These are phyloP conservation scores for Tetramitus jugosus DNA, from an alignment of 208 protist genomes.

Conservation along the genomic window DNA sequence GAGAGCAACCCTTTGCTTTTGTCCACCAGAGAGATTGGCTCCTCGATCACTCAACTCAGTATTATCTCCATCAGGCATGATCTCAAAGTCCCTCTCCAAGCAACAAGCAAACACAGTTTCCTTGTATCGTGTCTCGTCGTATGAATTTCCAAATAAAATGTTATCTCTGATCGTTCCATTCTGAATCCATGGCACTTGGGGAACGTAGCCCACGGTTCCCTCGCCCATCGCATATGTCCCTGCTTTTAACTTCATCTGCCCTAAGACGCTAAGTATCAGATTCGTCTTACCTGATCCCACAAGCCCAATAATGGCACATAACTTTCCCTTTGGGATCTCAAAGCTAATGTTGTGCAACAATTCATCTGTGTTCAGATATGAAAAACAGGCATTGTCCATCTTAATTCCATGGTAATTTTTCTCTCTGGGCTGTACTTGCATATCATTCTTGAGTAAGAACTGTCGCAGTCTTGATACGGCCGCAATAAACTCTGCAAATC, in stretches of 20 bases:
- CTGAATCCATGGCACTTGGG: constrained; percentile 51
- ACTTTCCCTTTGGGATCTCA: not conserved
- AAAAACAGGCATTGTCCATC: not conserved
- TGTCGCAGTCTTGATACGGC: not conserved
- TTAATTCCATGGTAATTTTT: not conserved
- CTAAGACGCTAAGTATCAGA: constrained; percentile 25
- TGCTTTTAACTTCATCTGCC: not conserved
- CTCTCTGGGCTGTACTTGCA: not conserved
- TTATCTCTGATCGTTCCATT: constrained; percentile 37
- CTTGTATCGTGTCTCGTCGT: constrained; percentile 50
- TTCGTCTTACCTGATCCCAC: constrained; percentile 48
- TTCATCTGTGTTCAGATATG: not conserved
- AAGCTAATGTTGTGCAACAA: constrained; percentile 10
- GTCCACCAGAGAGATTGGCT: constrained; percentile 56
- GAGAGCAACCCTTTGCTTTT: constrained; percentile 47
- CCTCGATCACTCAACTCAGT: constrained; percentile 70
- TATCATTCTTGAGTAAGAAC: not conserved
- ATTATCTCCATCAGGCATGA: constrained; percentile 60
- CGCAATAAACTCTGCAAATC: not conserved
- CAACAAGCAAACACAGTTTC: constrained; percentile 54
- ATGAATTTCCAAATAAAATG: constrained; percentile 38
- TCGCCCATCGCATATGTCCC: not conserved
- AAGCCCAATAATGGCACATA: constrained; percentile 60
- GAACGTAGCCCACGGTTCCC: constrained; percentile 52
- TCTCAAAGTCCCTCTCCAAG: constrained; percentile 62